Evolutionary conservation across 768 basidiomycete genomes (phyloP), one percentile per base, ranked within the genome.

Genomic region (Podaxis sp.): DNA sequence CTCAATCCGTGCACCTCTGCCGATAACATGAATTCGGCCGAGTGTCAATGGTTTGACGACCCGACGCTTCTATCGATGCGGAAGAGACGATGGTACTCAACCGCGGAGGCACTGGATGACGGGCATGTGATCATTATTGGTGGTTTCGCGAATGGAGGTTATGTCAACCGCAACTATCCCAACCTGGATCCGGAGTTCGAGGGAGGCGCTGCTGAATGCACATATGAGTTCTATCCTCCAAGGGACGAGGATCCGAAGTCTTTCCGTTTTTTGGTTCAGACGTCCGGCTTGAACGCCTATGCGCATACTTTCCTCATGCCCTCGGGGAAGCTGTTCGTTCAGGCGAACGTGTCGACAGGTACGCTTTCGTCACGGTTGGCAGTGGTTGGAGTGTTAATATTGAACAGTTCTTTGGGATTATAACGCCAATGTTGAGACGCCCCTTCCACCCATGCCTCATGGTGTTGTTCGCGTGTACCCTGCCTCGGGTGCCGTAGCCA

Each of bases 381-480:
- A 9, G 36, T 14, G 11, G 56, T 25, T 56, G n/a, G 58, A 6
- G 7, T 48, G 13, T 36, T 44, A 16, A 21, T 6, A 28, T 40
- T n/a, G 2, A 46, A 4, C 50, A 71, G 72, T 71, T 35, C 57
- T 70, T 36, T 71, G 70, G 70, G 69, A 72, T 57, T 77, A 81
- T 46, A 66, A 72, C 7, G 72, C 68, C 40, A 89, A 90, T 68
- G 57, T 70, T 5, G 89, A 91, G 69, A 86, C 79, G 0, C 75
- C 77, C 2, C 80, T 92, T n/a, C 90, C 91, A 2, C 73, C 82
- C 63, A 91, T 91, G 89, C 91, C 90, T 1, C 76, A 78, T 36
- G 75, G 79, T 44, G 85, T 95, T 50, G 85, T 83, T 23, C 88
- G 93, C 35, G 90, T 93, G 2, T 95, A 95, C 69, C 94, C 94